Evolutionary conservation across 1,139 yeast genomes (phyloP).

Genomic region (Taphrina confusa): DNA sequence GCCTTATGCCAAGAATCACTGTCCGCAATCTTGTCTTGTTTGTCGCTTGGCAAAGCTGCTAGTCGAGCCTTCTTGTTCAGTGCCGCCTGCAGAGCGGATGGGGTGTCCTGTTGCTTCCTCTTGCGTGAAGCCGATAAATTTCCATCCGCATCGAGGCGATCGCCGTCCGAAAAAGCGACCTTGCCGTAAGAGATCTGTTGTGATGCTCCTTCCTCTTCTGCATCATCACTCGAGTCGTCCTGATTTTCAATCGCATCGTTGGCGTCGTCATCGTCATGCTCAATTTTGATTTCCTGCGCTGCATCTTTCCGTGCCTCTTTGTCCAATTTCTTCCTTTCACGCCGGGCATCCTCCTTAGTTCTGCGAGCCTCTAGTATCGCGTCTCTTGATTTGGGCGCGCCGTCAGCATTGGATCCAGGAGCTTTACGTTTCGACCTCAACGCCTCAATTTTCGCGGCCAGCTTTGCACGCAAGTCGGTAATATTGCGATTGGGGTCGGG

Average conservation of each 20-base stretch:
- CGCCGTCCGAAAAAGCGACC: slow-evolving; percentile 80
- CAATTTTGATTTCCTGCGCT: slow-evolving; percentile 25
- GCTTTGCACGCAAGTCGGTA: slow-evolving; percentile 62
- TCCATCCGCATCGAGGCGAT: slow-evolving; percentile 75
- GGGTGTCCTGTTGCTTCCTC: slow-evolving; percentile 74
- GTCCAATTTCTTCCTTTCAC: slow-evolving; percentile 40
- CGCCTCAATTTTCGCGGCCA: slow-evolving; percentile 68
- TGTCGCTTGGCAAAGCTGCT: slow-evolving; percentile 54
- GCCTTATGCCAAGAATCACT: slow-evolving; percentile 82
- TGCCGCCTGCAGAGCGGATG: slow-evolving; percentile 79
- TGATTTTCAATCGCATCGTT: slow-evolving; percentile 48
- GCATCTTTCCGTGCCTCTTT: slow-evolving; percentile 32
- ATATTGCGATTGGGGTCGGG: slow-evolving; percentile 27
- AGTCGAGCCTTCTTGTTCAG: slow-evolving; percentile 55
- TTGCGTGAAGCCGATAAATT: slow-evolving; percentile 61
- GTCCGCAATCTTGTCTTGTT: slow-evolving; percentile 62
- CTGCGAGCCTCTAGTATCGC: slow-evolving; percentile 50
- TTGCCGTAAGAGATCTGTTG: slow-evolving; percentile 69
- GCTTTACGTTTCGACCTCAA: slow-evolving; percentile 85
- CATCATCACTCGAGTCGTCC: slow-evolving; percentile 47
- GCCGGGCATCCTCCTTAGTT: slow-evolving; percentile 39
- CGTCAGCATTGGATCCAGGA: slow-evolving; percentile 75
- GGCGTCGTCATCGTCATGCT: slow-evolving; percentile 42
- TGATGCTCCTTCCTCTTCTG: slow-evolving; percentile 47
- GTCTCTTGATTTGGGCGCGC: slow-evolving; percentile 67